phyloP scores from a whole-genome alignment of 441 rosid genomes.

The Daphne laureola region DNA sequence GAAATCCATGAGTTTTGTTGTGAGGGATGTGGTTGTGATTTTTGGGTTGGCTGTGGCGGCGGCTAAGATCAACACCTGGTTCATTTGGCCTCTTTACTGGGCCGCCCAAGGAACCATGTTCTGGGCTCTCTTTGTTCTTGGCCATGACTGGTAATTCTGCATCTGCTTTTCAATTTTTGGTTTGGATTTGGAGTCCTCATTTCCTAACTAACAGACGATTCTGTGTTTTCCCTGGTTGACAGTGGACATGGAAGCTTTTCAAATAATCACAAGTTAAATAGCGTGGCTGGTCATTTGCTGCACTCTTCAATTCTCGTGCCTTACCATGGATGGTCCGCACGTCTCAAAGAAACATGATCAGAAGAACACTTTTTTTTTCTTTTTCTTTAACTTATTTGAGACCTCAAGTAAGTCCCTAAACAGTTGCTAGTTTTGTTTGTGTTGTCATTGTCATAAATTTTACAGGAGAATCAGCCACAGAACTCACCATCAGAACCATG shows the following conservation, averaged over 20 bases:
- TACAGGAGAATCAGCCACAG: slow-evolving; percentile 93
- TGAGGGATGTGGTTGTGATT: slow-evolving; percentile 70
- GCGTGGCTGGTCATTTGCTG: slow-evolving; percentile 78
- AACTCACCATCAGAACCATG: slow-evolving; percentile 93
- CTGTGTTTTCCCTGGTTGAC: slow-evolving; percentile 9
- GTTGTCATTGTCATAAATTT: slow-evolving; percentile 9
- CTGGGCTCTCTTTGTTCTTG: slow-evolving; percentile 97
- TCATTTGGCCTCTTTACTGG: slow-evolving; percentile 96
- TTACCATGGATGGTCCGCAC: slow-evolving; percentile 85
- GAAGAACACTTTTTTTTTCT: neutral
- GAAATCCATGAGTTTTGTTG: slow-evolving; percentile 91
- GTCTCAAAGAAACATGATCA: neutral
- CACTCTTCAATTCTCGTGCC: slow-evolving; percentile 94
- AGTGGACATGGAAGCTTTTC: slow-evolving; percentile 99
- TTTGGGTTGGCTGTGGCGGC: slow-evolving; percentile 81
- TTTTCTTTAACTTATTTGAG: neutral
- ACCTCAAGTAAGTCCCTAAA: too few species aligned
- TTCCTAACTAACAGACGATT: neutral
- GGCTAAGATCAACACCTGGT: slow-evolving; percentile 58
- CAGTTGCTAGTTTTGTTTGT: neutral
- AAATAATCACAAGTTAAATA: slow-evolving; percentile 57
- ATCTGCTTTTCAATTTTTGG: neutral
- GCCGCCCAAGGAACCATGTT: slow-evolving; percentile 93
- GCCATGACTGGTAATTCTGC: slow-evolving; percentile 80
- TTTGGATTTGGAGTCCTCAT: neutral